Base-by-base conservation (phyloP, 306 rosid genomes). In the Ormosia emarginata region DNA sequence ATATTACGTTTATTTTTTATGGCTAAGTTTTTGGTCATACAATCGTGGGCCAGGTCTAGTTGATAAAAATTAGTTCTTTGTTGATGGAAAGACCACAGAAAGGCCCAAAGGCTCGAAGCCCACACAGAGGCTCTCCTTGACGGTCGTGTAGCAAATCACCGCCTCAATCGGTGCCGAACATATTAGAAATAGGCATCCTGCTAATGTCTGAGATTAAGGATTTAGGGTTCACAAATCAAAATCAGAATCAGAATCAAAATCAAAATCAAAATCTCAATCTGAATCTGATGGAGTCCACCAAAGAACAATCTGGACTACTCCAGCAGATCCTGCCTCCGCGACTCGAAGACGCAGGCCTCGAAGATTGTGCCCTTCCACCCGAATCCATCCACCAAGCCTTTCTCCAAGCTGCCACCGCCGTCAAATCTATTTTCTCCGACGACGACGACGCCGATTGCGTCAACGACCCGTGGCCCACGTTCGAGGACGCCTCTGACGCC, bases 301-400 rank as follows among this genome's bases (percentile, higher is more conserved):
- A 82, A 7, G 88, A 87, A 24, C 74, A 85, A 65, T 40, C 78
- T 1, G 85, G 82, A 2, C 39, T 89, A 2, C 86, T 90, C 30
- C 85, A 90, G 59, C 85, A 68, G 58, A 87, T 95, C 81, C 47
- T 84, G 33, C 98, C 98, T 18, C 99, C 97, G 0, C 94, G 96
- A 5, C 83, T 93, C 4, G 92, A 93, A 85, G 98, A 93, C 64
- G 98, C 99, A 0, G 97, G 94, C 52, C 99, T 95, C 68, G 97
- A 93, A 81, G 93, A 95, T 69, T 90, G 94, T 13, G 96, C 98
- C 3, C 97, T 92, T 2, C 94, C 96, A 0, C 94, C 92, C 2
- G 92, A 92, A 37, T 89, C 92, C 12, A 93, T 93, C 81, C 82
- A 83, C 62, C 87, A 92, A 87, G 96, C 99, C 5, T 93, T 93